Evolutionary conservation across 495 filamentous ascomycete species (phyloP).

Genomic region (Ramalina intermedia): DNA sequence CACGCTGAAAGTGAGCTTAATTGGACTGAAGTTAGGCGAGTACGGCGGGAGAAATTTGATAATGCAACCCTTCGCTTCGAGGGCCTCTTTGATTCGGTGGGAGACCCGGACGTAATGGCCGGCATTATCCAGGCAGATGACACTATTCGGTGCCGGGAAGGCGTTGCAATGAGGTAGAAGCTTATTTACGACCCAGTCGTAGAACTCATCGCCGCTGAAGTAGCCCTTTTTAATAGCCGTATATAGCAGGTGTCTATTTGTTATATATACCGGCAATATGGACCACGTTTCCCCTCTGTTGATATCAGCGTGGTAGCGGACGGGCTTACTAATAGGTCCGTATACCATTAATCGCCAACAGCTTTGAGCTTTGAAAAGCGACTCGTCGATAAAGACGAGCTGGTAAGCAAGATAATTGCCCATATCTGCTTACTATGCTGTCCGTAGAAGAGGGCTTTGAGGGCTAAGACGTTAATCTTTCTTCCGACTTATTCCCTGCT

Average conservation of each 20-base stretch:
- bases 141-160: too few species aligned
- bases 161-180: too few species aligned
- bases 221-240: not conserved
- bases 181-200: too few species aligned
- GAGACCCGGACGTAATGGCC: too few species aligned
- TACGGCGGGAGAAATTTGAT: too few species aligned
- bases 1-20: too few species aligned
- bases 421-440: not conserved
- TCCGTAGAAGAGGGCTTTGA: not conserved
- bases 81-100: too few species aligned
- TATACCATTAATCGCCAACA: constrained; percentile 5
- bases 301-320: not conserved
- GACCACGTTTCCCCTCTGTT: not conserved
- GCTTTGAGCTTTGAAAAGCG: not conserved
- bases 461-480: not conserved
- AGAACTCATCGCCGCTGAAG: too few species aligned
- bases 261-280: not conserved
- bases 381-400: not conserved
- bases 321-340: too few species aligned
- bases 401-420: not conserved
- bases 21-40: too few species aligned
- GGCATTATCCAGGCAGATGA: too few species aligned
- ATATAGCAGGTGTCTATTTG: not conserved
- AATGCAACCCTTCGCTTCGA: too few species aligned
- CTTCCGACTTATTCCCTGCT: not conserved